phyloP scores from a whole-genome alignment of 306 rosid genomes.

The Rosa multiflora region DNA sequence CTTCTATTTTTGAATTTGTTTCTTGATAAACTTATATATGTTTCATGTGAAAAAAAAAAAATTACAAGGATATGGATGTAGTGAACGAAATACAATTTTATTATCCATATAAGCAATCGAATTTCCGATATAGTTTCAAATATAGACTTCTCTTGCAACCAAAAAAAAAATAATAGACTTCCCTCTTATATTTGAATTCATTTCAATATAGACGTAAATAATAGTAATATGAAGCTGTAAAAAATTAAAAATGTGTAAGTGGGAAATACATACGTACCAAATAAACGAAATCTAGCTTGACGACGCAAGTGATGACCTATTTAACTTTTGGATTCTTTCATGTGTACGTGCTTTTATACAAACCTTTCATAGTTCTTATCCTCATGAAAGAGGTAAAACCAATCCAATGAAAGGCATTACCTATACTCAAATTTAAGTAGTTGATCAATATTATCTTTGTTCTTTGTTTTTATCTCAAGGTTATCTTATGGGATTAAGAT shows the following conservation, averaged over 20 bases:
- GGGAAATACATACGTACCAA: not conserved
- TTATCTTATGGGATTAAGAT: slow-evolving; percentile 5
- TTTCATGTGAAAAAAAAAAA: no score
- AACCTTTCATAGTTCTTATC: not conserved
- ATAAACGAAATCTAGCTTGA: not conserved
- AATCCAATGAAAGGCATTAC: not conserved
- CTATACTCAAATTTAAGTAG: not conserved
- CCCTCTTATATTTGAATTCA: no score
- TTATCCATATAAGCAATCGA: no score
- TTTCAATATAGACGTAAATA: no score
- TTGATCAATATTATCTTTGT: slow-evolving; percentile 1
- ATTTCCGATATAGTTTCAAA: no score
- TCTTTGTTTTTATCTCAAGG: not conserved
- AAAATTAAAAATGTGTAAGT: not conserved
- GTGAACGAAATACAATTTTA: no score
- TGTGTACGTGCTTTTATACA: not conserved
- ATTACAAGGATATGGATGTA: no score
- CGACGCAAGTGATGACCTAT: not conserved
- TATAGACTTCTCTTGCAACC: no score
- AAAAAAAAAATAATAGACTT: no score
- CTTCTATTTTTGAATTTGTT: no score
- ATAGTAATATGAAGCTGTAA: not conserved
- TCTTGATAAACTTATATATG: no score
- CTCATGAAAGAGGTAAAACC: not conserved
- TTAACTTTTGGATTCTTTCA: not conserved